Conservation (phyloP, 1,284 basidiomycete genomes). For the Pyrrhoderma noxium region DNA sequence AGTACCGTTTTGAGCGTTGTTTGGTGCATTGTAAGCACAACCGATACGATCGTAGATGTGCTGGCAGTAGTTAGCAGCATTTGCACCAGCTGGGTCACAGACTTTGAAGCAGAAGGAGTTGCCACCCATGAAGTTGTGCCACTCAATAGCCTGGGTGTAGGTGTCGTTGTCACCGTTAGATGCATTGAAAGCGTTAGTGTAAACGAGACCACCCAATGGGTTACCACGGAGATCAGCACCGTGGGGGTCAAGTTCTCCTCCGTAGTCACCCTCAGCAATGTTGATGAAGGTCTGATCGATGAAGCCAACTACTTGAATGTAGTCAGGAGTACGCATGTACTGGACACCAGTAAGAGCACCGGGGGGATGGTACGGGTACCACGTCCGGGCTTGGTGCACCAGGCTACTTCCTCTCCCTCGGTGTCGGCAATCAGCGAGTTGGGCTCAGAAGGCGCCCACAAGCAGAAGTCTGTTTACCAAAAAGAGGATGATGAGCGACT, state of each 20-base stretch:
- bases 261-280: conserved; percentile 46
- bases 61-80: conserved; percentile 48
- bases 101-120: conserved; percentile 44
- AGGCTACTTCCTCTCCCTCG: conserved; percentile 64
- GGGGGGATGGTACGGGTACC: conserved; percentile 60
- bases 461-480: conserved; percentile 45
- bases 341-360: conserved; percentile 60
- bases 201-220: conserved; percentile 46
- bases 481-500: conserved; percentile 3
- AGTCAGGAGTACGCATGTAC: conserved; percentile 56
- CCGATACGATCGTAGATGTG: conserved; percentile 64
- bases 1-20: conserved; percentile 43
- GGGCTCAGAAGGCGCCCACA: conserved; percentile 48
- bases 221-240: conserved; percentile 51
- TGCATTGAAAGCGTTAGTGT: conserved; percentile 45
- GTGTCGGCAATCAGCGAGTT: conserved; percentile 52
- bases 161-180: conserved; percentile 34
- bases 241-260: conserved; percentile 62
- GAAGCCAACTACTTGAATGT: conserved; percentile 57
- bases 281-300: conserved; percentile 56
- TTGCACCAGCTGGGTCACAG: conserved; percentile 54
- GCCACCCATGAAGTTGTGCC: conserved; percentile 65
- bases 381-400: conserved; percentile 63
- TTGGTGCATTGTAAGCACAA: conserved; percentile 64
- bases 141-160: conserved; percentile 47